These are phyloP conservation scores for Myxozyma neotropica DNA, from an alignment of 805 yeast species.

Conservation along the genomic window DNA sequence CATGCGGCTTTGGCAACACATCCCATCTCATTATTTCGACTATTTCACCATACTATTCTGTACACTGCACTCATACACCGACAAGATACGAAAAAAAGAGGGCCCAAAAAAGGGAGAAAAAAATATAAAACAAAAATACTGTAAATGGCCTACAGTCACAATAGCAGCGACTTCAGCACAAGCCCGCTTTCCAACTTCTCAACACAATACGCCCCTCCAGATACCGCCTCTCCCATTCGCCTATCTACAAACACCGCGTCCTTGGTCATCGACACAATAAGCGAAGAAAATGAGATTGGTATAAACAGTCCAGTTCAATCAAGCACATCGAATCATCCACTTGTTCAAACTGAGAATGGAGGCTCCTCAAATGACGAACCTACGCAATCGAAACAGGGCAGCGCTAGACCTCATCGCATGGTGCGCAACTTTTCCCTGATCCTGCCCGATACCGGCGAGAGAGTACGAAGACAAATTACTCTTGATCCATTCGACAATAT, in stretches of 20 bases:
- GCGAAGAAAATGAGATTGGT: neutral
- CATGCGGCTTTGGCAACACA: neutral
- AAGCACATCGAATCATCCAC: neutral
- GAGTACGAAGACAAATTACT: slow-evolving; percentile 32
- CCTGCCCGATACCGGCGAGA: slow-evolving; percentile 15
- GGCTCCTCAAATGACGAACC: neutral
- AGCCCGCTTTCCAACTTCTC: neutral
- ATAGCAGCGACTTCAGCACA: neutral
- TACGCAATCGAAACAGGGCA: neutral
- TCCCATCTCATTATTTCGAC: neutral
- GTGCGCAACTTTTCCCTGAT: slow-evolving; percentile 29
- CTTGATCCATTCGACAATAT: slow-evolving; percentile 19
- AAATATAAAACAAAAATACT: neutral
- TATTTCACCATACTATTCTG: too few species aligned
- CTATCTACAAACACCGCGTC: neutral
- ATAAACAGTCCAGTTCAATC: neutral
- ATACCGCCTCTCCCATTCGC: slow-evolving; percentile 1
- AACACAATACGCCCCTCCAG: neutral
- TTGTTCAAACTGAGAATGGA: neutral
- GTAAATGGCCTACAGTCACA: too few species aligned
- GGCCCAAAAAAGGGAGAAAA: neutral
- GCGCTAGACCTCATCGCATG: slow-evolving; percentile 2
- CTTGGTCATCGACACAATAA: neutral
- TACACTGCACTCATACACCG: too few species aligned
- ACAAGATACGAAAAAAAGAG: too few species aligned